Percentiles rank a stretch among this genome's conserved stretches.
phyloP scores from a whole-genome alignment of 1,284 basidiomycete genomes.

The Leccinum olivaceoglutinosum region DNA sequence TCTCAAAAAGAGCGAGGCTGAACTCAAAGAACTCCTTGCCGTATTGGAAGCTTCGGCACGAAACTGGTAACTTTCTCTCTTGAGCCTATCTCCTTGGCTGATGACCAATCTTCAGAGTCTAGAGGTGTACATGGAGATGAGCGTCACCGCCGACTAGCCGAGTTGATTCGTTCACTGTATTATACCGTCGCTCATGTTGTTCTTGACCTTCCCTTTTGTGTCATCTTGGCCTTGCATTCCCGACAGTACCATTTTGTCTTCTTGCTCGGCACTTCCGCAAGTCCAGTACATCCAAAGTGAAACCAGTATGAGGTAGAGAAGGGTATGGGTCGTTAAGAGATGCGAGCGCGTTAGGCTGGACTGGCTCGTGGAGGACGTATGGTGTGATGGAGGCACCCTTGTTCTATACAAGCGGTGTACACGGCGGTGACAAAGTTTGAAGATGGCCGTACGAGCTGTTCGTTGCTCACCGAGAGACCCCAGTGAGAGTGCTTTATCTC shows the following conservation, averaged over 20 bases:
- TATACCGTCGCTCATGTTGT: constrained; percentile 12
- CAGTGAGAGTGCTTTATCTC: too few relatives aligned
- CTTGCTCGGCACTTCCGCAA: constrained; percentile 55
- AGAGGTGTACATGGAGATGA: constrained; percentile 75
- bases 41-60: constrained; percentile 79
- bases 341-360: too few relatives aligned
- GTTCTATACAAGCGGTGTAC: too few relatives aligned
- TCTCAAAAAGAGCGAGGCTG: constrained; percentile 62
- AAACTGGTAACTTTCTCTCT: constrained; percentile 50
- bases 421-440: too few relatives aligned
- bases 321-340: too few relatives aligned
- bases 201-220: constrained; percentile 26
- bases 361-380: too few relatives aligned
- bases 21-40: constrained; percentile 70
- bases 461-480: too few relatives aligned
- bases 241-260: constrained; percentile 68
- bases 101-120: constrained; percentile 24
- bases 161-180: constrained; percentile 21
- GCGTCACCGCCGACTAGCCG: constrained; percentile 38
- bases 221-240: constrained; percentile 41
- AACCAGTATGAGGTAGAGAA: constrained; percentile 36
- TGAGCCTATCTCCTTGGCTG: constrained; percentile 5
- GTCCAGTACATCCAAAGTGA: constrained; percentile 66
- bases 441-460: too few relatives aligned
- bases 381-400: too few relatives aligned